Conservation (phyloP, 2,329 filamentous ascomycete genomes). For the Ilyonectria mors-panacis region DNA sequence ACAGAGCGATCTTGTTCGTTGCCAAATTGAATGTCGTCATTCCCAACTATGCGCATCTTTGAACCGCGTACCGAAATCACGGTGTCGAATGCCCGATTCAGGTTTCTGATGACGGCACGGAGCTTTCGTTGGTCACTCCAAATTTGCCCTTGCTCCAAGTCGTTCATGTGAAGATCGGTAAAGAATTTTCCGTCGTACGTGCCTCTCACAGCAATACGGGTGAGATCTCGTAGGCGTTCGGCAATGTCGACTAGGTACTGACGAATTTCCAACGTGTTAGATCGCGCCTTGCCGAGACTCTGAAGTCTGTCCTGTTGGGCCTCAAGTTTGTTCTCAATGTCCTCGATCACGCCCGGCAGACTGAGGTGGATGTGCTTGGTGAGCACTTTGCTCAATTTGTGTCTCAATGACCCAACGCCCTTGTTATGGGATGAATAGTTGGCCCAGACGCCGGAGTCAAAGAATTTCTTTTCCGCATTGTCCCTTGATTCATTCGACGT, state of each 20-base stretch:
- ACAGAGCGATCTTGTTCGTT: no score
- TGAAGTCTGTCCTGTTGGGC: background rate
- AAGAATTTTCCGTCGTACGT: conserved; percentile 4
- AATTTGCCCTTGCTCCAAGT: background rate
- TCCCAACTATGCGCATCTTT: background rate
- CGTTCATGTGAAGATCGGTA: background rate
- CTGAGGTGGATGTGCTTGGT: conserved; percentile 44
- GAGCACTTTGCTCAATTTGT: conserved; percentile 51
- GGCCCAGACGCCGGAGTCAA: conserved; percentile 46
- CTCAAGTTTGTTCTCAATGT: background rate
- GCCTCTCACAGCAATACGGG: background rate
- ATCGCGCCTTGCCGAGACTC: background rate
- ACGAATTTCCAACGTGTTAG: background rate
- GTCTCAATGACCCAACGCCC: conserved; percentile 51
- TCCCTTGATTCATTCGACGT: conserved; percentile 41
- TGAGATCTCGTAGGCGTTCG: conserved; percentile 2
- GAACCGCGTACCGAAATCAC: conserved; percentile 39
- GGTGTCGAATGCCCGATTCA: conserved; percentile 45
- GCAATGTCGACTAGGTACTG: background rate
- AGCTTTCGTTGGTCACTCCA: conserved; percentile 34
- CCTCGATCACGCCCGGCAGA: conserved; percentile 26
- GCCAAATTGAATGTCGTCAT: background rate
- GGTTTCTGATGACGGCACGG: conserved; percentile 46
- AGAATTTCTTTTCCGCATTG: conserved; percentile 48
- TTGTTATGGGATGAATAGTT: conserved; percentile 45